Evolutionary conservation across 106 monocot species (phyloP).

Genomic region (Iris macrosiphon): DNA sequence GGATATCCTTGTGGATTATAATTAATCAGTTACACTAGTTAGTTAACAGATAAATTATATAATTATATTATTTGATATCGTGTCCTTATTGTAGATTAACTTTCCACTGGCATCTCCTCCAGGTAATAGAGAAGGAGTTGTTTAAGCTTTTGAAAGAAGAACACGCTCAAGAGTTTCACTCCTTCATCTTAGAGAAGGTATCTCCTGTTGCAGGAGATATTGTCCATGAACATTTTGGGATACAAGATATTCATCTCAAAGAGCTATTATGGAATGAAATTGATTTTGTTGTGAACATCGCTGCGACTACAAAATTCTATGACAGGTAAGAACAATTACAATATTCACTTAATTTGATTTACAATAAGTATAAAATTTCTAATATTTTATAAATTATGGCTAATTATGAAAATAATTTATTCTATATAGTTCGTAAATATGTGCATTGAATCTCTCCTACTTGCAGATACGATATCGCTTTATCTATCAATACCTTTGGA

Average conservation of each 20-base stretch:
- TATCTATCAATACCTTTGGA: slow-evolving; percentile 29
- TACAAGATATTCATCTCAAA: slow-evolving; percentile 19
- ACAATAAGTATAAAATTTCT: too few relatives aligned
- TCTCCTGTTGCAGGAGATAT: slow-evolving; percentile 50
- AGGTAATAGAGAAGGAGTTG: slow-evolving; percentile 56
- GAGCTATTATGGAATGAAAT: slow-evolving; percentile 25
- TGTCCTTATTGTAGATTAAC: too few relatives aligned
- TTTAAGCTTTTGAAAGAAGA: slow-evolving; percentile 39
- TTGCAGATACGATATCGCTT: slow-evolving; percentile 31
- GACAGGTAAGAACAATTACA: too few relatives aligned
- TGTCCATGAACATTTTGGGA: slow-evolving; percentile 28
- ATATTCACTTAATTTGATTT: too few relatives aligned
- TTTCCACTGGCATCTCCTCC: too few relatives aligned
- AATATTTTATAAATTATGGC: not conserved
- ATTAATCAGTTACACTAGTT: too few relatives aligned
- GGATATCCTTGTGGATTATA: too few relatives aligned
- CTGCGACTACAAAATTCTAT: slow-evolving; percentile 63
- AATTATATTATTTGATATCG: too few relatives aligned
- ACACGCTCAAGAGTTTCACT: slow-evolving; percentile 35
- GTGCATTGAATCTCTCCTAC: not conserved
- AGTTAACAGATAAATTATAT: too few relatives aligned
- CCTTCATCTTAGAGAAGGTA: slow-evolving; percentile 35
- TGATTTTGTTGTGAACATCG: slow-evolving; percentile 47
- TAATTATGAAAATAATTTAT: too few relatives aligned
- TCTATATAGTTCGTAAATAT: not conserved